Evolutionary conservation across 2,329 filamentous ascomycete species (phyloP).

Genomic region (Dactylellina leptospora): DNA sequence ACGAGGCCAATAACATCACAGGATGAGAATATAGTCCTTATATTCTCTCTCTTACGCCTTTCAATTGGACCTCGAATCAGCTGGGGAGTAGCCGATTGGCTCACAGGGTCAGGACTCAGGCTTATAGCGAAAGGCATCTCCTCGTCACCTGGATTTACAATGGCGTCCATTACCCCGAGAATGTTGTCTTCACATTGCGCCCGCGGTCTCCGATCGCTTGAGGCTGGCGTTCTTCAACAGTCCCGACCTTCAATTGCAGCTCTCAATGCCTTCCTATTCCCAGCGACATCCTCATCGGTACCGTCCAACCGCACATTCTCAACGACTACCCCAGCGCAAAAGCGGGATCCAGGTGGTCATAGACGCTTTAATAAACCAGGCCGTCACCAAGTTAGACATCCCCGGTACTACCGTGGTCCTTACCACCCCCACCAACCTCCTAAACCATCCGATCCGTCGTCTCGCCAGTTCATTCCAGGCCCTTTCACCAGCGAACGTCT

Average conservation of each 20-base stretch:
- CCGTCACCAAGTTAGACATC: conserved; percentile 90
- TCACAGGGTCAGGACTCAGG: neutral
- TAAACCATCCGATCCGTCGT: conserved; percentile 83
- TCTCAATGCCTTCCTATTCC: conserved; percentile 46
- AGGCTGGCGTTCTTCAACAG: conserved; percentile 22
- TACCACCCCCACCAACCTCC: conserved; percentile 92
- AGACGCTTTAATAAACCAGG: conserved; percentile 60
- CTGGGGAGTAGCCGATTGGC: conserved; percentile 14
- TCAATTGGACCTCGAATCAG: neutral
- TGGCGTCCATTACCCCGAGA: conserved; percentile 33
- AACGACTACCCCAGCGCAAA: conserved; percentile 40
- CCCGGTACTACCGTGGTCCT: conserved; percentile 92
- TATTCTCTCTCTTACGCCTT: neutral
- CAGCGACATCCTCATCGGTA: conserved; percentile 1
- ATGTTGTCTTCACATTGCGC: conserved; percentile 33
- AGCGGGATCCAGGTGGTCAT: conserved; percentile 55
- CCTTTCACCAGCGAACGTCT: conserved; percentile 89
- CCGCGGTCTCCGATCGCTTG: conserved; percentile 16
- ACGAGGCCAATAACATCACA: conserved; percentile 7
- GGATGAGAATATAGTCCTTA: conserved; percentile 23
- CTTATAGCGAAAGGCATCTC: neutral
- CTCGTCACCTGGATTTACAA: conserved; percentile 17
- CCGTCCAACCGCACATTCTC: conserved; percentile 31
- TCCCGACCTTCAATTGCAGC: conserved; percentile 38
- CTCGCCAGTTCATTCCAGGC: conserved; percentile 86